A percentile compares a stretch with the other conserved stretches of the same genome.
phyloP scores from a whole-genome alignment of 192 early-diverging fungal species.

The Coemansia sp. region DNA sequence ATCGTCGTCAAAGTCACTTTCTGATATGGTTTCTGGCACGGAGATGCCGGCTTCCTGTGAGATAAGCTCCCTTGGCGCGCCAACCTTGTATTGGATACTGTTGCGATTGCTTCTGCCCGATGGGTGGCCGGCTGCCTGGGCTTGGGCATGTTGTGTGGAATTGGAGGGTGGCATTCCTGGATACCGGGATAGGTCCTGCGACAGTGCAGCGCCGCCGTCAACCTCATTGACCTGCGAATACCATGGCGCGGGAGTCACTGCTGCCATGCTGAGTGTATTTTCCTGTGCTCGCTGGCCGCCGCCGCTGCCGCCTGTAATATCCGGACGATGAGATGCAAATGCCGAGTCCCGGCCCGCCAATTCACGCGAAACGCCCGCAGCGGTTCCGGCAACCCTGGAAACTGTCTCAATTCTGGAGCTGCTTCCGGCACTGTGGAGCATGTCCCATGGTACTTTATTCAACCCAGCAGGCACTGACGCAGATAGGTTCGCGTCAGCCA shows the following conservation, averaged over 20 bases:
- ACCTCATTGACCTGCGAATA: conserved; percentile 21
- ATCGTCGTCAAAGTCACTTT: conserved; percentile 38
- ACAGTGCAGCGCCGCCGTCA: conserved; percentile 19
- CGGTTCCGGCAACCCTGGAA: background rate
- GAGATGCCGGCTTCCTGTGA: conserved; percentile 44
- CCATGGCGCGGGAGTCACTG: conserved; percentile 19
- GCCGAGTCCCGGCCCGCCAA: background rate
- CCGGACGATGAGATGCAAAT: background rate
- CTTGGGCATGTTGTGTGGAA: conserved; percentile 14
- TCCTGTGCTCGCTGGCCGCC: conserved; percentile 6
- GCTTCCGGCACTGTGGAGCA: conserved; percentile 15
- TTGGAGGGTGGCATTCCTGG: conserved; percentile 23
- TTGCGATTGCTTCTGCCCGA: conserved; percentile 47
- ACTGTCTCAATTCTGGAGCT: background rate
- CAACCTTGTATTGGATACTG: conserved; percentile 53
- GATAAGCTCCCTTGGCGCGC: conserved; percentile 52
- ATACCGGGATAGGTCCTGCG: conserved; percentile 36
- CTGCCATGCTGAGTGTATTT: background rate
- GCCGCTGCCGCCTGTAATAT: background rate
- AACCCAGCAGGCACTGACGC: conserved; percentile 36
- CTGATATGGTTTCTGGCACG: conserved; percentile 34
- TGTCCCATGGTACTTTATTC: conserved; percentile 15
- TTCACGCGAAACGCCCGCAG: background rate
- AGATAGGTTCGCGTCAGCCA: conserved; percentile 13
- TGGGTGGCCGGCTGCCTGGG: conserved; percentile 11